phyloP scores from a whole-genome alignment of 2,329 filamentous ascomycete genomes.

The Neonectria neomacrospora region DNA sequence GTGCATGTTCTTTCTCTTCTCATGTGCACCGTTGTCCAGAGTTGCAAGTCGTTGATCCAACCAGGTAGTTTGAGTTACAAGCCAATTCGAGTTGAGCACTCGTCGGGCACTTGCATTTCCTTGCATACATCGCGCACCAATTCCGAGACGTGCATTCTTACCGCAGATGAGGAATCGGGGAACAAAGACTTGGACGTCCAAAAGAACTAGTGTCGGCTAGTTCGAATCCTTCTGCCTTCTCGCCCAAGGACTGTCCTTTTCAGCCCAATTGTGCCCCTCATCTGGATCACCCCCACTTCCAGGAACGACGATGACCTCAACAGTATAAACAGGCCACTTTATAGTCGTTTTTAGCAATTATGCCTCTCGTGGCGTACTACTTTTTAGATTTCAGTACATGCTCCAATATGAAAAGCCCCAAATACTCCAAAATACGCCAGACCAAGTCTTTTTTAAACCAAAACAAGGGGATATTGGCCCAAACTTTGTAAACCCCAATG shows the following conservation, averaged over 20 bases:
- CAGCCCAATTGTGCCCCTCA: constrained; percentile 7
- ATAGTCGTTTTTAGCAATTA: constrained; percentile 16
- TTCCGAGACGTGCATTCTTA: constrained; percentile 34
- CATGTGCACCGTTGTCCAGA: not conserved
- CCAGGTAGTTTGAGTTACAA: not conserved
- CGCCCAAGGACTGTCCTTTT: not conserved
- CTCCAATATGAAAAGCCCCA: constrained; percentile 35
- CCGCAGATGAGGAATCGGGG: constrained; percentile 32
- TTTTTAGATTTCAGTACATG: constrained; percentile 39
- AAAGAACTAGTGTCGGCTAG: constrained; percentile 14
- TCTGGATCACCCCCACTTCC: not conserved
- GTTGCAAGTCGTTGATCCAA: not conserved
- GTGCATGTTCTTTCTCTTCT: not conserved
- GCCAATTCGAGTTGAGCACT: constrained; percentile 31
- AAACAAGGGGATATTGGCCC: constrained; percentile 37
- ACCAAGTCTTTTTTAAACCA: constrained; percentile 37
- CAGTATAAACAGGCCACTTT: constrained; percentile 1
- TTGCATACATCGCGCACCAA: constrained; percentile 29
- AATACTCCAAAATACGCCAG: constrained; percentile 42
- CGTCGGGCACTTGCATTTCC: constrained; percentile 38
- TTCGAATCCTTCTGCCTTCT: constrained; percentile 12
- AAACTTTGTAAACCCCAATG: constrained; percentile 39
- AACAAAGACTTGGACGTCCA: constrained; percentile 26
- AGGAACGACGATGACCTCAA: constrained; percentile 10
- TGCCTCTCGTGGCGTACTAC: constrained; percentile 43